Base-by-base conservation (phyloP, 768 basidiomycete genomes). In the Trametes meyenii region DNA sequence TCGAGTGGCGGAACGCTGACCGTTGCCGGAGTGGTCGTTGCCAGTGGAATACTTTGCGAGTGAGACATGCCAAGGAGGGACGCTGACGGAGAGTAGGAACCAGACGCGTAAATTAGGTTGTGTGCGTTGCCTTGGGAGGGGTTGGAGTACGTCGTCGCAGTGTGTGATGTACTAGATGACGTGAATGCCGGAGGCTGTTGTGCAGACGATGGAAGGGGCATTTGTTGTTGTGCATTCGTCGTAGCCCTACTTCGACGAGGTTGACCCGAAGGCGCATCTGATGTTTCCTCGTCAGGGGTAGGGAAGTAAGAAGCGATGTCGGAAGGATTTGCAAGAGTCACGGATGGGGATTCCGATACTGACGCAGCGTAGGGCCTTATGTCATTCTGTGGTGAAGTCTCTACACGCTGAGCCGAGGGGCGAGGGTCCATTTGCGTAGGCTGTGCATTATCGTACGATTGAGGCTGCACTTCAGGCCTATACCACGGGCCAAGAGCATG, bases 401-500 rank as follows among this genome's bases (percentile, higher is more conserved):
- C 14, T 4, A 4, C 13, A 42, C 13, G 14, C 40, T 14, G 13
- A 12, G 14, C n/a, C 40, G 40, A 42, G 11, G n/a, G 3, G 29
- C 50, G 5, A 24, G 55, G 36, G 19, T n/a, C 14, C 48, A 14
- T 1, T 19, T 17, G 6, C 29, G 8, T 33, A 33, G n/a, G 33
- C 4, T 16, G 50, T 21, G 5, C 8, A 1, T 21, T 16, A 5
- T 17, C 38, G 51, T 59, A 48, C 50, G 52, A 21, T 36, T 52
- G 64, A 65, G 21, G 60, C 51, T 67, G 71, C 44, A 66, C 66
- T 33, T 77, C 78, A 23, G 77, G 71, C 23, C 75, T 71, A 67
- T 79, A 85, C 87, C 87, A 88, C 0, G 86, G 90, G 0, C 89
- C 89, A 16, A 94, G 72, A 5, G 81, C 83, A n/a, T 67, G 73